Conservation (phyloP, 257 asterid species). For the Lavandula angustifolia region DNA sequence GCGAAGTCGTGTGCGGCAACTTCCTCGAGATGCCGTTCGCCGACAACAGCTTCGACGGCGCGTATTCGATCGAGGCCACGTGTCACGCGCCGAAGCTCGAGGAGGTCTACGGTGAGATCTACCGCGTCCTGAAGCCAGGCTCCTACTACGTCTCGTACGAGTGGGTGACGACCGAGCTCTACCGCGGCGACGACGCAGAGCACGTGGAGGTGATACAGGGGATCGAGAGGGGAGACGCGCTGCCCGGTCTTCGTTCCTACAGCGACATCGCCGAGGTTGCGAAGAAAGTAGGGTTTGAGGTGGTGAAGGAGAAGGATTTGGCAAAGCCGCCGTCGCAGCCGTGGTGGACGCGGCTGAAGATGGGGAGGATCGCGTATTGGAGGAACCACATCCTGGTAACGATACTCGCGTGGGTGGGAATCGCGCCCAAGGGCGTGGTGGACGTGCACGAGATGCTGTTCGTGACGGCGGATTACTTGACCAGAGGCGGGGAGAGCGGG, state of each 20-base stretch:
- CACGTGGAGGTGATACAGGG: conserved; percentile 82
- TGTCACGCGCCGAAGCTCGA: conserved; percentile 76
- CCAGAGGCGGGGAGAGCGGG: conserved; percentile 74
- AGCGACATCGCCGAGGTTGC: conserved; percentile 61
- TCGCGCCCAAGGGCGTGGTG: conserved; percentile 74
- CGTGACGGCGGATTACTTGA: conserved; percentile 72
- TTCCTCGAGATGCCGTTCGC: conserved; percentile 78
- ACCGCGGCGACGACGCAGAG: conserved; percentile 50
- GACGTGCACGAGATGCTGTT: conserved; percentile 87
- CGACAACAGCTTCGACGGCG: conserved; percentile 64
- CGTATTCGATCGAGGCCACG: conserved; percentile 77
- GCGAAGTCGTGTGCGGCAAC: conserved; percentile 79
- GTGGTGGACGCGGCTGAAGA: conserved; percentile 83
- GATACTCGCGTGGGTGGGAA: conserved; percentile 62
- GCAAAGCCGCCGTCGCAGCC: conserved; percentile 70
- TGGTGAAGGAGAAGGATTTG: conserved; percentile 60
- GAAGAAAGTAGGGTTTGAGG: conserved; percentile 63
- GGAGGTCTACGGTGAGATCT: conserved; percentile 74
- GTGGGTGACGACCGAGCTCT: conserved; percentile 80
- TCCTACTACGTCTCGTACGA: conserved; percentile 64
- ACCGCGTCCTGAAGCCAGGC: conserved; percentile 70
- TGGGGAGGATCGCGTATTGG: conserved; percentile 83
- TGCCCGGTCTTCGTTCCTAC: conserved; percentile 68
- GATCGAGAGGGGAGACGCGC: conserved; percentile 74
- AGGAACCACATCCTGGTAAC: conserved; percentile 72